phyloP scores from a whole-genome alignment of 208 protist species.

The Vickermania ingenoplastis region DNA sequence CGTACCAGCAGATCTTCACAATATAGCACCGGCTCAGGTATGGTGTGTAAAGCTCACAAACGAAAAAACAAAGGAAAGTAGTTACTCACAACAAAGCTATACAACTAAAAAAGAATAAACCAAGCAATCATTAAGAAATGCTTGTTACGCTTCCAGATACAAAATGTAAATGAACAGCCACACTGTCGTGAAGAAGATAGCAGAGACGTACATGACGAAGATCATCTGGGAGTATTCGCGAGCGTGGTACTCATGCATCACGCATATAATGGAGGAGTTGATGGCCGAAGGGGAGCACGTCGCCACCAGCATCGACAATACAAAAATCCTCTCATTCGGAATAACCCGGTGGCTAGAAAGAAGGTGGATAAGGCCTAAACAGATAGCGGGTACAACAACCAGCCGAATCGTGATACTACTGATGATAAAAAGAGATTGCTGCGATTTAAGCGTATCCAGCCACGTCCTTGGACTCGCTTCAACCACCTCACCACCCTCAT shows the following conservation, averaged over 20 bases:
- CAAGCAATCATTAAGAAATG: neutral
- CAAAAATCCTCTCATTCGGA: conserved; percentile 5
- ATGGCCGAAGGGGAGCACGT: conserved; percentile 18
- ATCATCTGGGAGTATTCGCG: conserved; percentile 12
- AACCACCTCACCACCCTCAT: conserved; percentile 1
- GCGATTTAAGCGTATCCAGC: neutral
- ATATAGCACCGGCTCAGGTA: no score
- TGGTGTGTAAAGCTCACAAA: no score
- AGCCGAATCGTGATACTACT: conserved; percentile 1
- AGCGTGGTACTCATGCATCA: conserved; percentile 12
- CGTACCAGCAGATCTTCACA: no score
- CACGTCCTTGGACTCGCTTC: neutral
- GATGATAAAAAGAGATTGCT: neutral
- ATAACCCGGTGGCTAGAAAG: conserved; percentile 10
- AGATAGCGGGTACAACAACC: conserved; percentile 15
- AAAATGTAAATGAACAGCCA: conserved; percentile 16
- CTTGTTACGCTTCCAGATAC: conserved; percentile 4
- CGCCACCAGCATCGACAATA: conserved; percentile 10
- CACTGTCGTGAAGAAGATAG: conserved; percentile 8
- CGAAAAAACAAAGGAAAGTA: neutral
- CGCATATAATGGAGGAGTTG: conserved; percentile 16
- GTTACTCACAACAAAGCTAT: neutral
- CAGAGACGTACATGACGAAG: conserved; percentile 10
- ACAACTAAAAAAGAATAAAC: no score
- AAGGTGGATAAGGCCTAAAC: conserved; percentile 20